Conservation (phyloP, 495 filamentous ascomycete species). For the Penicillium antarcticum region DNA sequence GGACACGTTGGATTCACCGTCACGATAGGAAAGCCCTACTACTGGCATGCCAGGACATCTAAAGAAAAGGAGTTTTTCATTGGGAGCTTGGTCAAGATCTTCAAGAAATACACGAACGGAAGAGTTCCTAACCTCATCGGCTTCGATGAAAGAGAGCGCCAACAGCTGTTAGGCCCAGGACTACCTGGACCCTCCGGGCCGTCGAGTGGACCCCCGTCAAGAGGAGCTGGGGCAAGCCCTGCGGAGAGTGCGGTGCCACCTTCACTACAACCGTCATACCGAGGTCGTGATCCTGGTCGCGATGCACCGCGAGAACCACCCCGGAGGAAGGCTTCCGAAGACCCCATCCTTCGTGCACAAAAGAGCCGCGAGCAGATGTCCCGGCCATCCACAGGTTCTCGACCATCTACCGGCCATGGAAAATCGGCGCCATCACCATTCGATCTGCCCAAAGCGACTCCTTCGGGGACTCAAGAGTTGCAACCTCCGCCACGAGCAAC, state of each 20-base stretch:
- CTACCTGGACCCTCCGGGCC: conserved; percentile 29
- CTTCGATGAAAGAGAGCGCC: conserved; percentile 76
- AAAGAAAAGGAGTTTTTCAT: conserved; percentile 99
- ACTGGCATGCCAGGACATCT: conserved; percentile 86
- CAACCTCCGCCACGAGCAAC: conserved; percentile 27
- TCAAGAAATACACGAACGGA: conserved; percentile 90
- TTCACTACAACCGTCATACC: conserved; percentile 27
- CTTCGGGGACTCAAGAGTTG: conserved; percentile 17
- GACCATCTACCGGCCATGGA: conserved; percentile 21
- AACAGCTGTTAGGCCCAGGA: conserved; percentile 57
- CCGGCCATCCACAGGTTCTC: conserved; percentile 37
- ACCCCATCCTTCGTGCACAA: conserved; percentile 38
- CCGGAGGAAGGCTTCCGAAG: conserved; percentile 39
- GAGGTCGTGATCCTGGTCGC: conserved; percentile 33
- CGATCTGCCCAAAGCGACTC: conserved; percentile 3
- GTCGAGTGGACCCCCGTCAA: conserved; percentile 31
- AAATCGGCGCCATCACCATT: conserved; percentile 23
- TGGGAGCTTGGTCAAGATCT: conserved; percentile 90
- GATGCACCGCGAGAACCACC: conserved; percentile 31
- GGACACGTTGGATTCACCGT: conserved; percentile 81
- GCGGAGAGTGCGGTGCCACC: conserved; percentile 36
- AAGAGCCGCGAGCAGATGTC: conserved; percentile 45
- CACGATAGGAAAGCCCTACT: conserved; percentile 88
- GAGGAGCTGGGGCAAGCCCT: conserved; percentile 28
- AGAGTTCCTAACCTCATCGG: conserved; percentile 74